Percentiles rank a stretch among this genome's conserved stretches.
phyloP scores from a whole-genome alignment of 306 rosid species.

The Vigna nakashimae region DNA sequence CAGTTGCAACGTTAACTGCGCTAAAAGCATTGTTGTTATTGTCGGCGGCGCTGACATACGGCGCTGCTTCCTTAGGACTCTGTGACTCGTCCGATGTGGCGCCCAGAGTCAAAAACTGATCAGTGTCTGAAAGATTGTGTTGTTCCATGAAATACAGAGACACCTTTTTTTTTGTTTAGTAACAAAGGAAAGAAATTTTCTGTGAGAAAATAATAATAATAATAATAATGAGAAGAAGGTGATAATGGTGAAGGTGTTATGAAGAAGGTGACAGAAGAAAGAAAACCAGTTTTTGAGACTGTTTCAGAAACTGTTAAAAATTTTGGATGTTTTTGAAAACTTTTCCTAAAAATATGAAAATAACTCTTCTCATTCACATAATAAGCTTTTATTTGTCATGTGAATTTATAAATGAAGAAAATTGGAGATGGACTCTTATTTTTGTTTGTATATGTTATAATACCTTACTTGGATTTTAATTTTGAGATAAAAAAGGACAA shows the following conservation, averaged over 20 bases:
- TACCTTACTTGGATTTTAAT: not conserved
- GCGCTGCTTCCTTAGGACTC: not conserved
- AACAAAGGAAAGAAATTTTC: not conserved
- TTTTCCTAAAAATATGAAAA: slow-evolving; percentile 33
- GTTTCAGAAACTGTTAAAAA: slow-evolving; percentile 35
- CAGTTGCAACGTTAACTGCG: not conserved
- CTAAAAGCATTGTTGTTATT: not conserved
- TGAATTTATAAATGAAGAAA: not conserved
- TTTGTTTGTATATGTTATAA: not conserved
- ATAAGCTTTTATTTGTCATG: not conserved
- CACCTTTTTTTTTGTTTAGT: not conserved
- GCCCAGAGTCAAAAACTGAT: slow-evolving; percentile 25
- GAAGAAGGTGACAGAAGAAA: slow-evolving; percentile 35
- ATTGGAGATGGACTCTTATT: not conserved
- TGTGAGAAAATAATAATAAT: not conserved
- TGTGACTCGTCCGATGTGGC: slow-evolving; percentile 8
- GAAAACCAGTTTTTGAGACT: slow-evolving; percentile 5
- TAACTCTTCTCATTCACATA: not conserved
- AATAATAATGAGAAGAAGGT: not conserved
- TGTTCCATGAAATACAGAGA: slow-evolving; percentile 41
- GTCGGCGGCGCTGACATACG: not conserved
- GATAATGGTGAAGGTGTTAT: slow-evolving; percentile 5
- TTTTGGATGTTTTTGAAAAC: slow-evolving; percentile 33
- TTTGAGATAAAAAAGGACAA: slow-evolving; percentile 41
- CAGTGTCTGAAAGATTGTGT: not conserved